A percentile compares a stretch with the other conserved stretches of the same genome.
These are phyloP conservation scores for Adenanthera pavonina DNA, from an alignment of 306 rosid species.

Conservation along the genomic window DNA sequence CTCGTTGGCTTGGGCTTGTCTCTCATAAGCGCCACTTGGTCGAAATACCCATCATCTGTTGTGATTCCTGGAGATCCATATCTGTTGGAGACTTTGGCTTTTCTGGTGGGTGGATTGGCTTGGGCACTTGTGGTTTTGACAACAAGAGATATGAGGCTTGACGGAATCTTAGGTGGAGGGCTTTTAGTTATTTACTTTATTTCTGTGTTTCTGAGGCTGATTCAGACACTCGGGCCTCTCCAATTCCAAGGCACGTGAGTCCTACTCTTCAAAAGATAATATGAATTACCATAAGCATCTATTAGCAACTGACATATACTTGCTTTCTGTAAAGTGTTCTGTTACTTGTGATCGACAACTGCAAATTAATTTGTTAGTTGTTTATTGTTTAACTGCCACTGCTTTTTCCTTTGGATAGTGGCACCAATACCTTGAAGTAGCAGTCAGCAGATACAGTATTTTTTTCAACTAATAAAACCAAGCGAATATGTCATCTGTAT, in stretches of 20 bases:
- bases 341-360: constrained; percentile 14
- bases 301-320: constrained; percentile 22
- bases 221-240: constrained; percentile 52
- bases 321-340: constrained; percentile 11
- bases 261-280: constrained; percentile 13
- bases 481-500: no score
- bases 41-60: constrained; percentile 48
- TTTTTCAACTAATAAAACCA: no score
- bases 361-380: constrained; percentile 26
- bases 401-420: background rate
- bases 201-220: constrained; percentile 52
- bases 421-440: background rate
- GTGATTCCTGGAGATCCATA: constrained; percentile 55
- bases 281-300: background rate
- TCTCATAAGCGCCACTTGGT: constrained; percentile 47
- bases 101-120: constrained; percentile 52
- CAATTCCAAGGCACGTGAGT: constrained; percentile 33
- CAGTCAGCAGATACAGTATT: no score
- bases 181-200: constrained; percentile 51
- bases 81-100: constrained; percentile 55
- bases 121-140: constrained; percentile 55
- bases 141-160: constrained; percentile 54
- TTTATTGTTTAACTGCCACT: constrained; percentile 31
- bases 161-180: constrained; percentile 55
- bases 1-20: constrained; percentile 60